Conservation (phyloP, 371 early-diverging fungal genomes). For the Basidiobolus meristosporus region DNA sequence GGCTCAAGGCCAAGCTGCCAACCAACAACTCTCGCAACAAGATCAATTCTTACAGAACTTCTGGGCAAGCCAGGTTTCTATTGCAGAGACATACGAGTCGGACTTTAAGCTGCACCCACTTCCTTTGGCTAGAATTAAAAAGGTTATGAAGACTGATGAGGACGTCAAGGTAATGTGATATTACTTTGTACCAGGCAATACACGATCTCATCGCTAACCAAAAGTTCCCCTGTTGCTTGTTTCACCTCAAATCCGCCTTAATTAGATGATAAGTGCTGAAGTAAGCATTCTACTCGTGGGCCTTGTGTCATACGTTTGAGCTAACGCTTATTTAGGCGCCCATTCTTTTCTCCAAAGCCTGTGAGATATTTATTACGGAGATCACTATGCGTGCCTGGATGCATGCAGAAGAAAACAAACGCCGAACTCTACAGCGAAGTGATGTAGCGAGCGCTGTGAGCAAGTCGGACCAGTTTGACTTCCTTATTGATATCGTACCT, state of each 20-base stretch:
- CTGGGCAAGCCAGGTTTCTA: constrained; percentile 26
- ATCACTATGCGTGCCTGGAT: constrained; percentile 90
- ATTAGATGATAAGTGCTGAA: constrained; percentile 76
- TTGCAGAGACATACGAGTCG: constrained; percentile 22
- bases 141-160: constrained; percentile 99
- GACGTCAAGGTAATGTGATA: constrained; percentile 62
- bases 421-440: constrained; percentile 88
- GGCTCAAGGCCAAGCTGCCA: no score
- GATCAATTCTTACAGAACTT: constrained; percentile 15
- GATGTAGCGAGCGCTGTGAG: constrained; percentile 91
- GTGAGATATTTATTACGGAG: constrained; percentile 84
- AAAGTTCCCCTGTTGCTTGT: not conserved
- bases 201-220: not conserved
- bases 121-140: constrained; percentile 98
- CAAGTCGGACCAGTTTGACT: constrained; percentile 95
- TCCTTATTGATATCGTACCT: constrained; percentile 97
- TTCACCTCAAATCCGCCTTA: no score
- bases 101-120: constrained; percentile 88
- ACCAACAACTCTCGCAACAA: constrained; percentile 14
- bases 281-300: no score
- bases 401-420: constrained; percentile 96
- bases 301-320: no score
- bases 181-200: not conserved
- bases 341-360: constrained; percentile 26
- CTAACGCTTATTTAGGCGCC: constrained; percentile 13